Base-by-base conservation (phyloP, 1,284 basidiomycete species). In the Tylopilus microsporus region DNA sequence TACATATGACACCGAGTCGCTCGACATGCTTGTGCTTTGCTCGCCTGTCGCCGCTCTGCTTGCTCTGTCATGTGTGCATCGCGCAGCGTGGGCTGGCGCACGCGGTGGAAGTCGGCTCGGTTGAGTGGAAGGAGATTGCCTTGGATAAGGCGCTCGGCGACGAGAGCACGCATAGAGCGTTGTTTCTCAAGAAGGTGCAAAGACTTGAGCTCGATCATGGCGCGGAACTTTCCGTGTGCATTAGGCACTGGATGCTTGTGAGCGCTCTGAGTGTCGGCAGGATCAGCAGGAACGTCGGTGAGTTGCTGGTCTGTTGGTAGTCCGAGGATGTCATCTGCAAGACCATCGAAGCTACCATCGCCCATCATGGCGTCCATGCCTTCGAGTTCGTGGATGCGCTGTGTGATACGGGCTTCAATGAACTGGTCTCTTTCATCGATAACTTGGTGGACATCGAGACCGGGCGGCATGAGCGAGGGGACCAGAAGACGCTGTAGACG, bases 171-270 rank as follows among this genome's bases (percentile, higher is more conserved):
- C 67, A 98, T 79, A 25, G 25, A 25, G 25, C 25, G 25, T 25
- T 25, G 25, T 73, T 94, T 95, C 60, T 94, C 89, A 30, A 97
- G 80, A 21, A 99, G 82, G 19, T 89, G 86, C n/a, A 99, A 83
- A 11, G 87, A 84, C 71, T 98, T 97, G 70, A 98, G 86, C 76
- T 99, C 96, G 66, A 99, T 98, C 57, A 96, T 77, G 0, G 94
- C 93, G 55, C 89, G 87, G 19, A 98, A 79, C 71, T 96, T 95
- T 56, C 89, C 90, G 61, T 89, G 85, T 1, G 83, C 78, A 30
- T 77, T 80, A n/a, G 79, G 70, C 45, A 78, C 79, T 9, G 85
- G 83, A 63, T 82, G 81, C 3, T 78, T 41, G 7, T 50, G 34
- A 15, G 43, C 13, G 9, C 1, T 41, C 52, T 60, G 61, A 25